Conservation (phyloP, 1,284 basidiomycete genomes). For the Trametes hirsuta region DNA sequence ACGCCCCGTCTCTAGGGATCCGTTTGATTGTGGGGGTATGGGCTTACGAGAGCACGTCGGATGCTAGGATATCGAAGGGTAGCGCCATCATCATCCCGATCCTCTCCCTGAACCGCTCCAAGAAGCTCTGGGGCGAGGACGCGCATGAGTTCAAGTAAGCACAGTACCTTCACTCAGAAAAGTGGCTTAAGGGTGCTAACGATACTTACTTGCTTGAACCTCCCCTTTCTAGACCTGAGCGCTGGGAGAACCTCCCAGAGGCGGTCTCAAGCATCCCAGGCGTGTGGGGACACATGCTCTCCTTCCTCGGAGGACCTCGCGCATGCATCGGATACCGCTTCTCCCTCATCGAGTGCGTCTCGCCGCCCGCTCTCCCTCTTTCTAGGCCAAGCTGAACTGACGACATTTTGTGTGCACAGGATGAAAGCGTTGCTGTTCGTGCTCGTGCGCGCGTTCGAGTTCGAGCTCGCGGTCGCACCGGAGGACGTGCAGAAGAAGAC, state of each 20-base stretch:
- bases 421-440: slow-evolving; percentile 60
- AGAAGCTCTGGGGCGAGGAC: slow-evolving; percentile 59
- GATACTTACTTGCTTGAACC: no score
- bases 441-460: slow-evolving; percentile 58
- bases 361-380: not conserved
- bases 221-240: slow-evolving; percentile 48
- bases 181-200: no score
- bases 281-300: slow-evolving; percentile 58
- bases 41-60: not conserved
- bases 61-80: slow-evolving; percentile 38
- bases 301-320: slow-evolving; percentile 62
- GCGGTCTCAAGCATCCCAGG: slow-evolving; percentile 52
- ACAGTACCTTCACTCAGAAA: slow-evolving; percentile 26
- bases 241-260: slow-evolving; percentile 55
- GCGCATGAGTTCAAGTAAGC: slow-evolving; percentile 51
- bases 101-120: slow-evolving; percentile 46
- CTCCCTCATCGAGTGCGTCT: slow-evolving; percentile 59
- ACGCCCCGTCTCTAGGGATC: no score
- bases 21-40: not conserved
- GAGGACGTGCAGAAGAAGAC: slow-evolving; percentile 26
- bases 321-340: slow-evolving; percentile 74
- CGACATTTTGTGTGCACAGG: slow-evolving; percentile 29
- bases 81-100: slow-evolving; percentile 53
- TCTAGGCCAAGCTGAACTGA: slow-evolving; percentile 22
- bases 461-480: slow-evolving; percentile 50